Base-by-base conservation (phyloP, 495 filamentous ascomycete genomes). In the Xanthoparmelia taractica region DNA sequence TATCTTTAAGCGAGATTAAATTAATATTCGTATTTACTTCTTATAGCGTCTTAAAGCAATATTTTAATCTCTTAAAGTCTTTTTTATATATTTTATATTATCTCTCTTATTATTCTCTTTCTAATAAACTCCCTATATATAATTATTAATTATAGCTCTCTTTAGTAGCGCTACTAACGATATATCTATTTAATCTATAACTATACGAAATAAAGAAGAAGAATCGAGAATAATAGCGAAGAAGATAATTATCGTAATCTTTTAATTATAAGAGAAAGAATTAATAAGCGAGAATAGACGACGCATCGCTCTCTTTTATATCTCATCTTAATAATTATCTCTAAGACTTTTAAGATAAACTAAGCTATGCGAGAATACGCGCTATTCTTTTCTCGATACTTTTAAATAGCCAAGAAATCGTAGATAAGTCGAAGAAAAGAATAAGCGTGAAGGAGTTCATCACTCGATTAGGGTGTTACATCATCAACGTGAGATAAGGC, bases 71-170 rank as follows among this genome's bases (percentile, higher is more conserved):
- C n/a, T n/a, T n/a, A n/a, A n/a, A n/a, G n/a, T n/a, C n/a, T 64
- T 64, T 4, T 18, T 20, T 18, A 64, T 12, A 20, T 64, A 59
- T 4, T 15, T 47, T 36, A 40, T 64, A 11, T 27, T 64, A 25
- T 50, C 25, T 20, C 18, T 59, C 25, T 34, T 31, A 25, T 40
- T 59, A 33, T 59, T 40, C 31, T 37, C 33, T 0, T 18, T 34
- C 13, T 31, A 18, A 25, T 63, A 37, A 33, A 23, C 38, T 31
- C 33, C 31, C 17, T 48, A 3, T 38, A 50, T 54, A 31, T 59
- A 59, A n/a, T n/a, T n/a, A n/a, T n/a, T n/a, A n/a, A n/a, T n/a
- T n/a, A n/a, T n/a, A n/a, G n/a, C n/a, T n/a, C n/a, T 58, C 25
- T 45, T 12, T 5, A 31, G 34, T 38, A 64, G 34, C 40, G 50